Conservation (phyloP, 805 yeast genomes). For the Candida ficus region DNA sequence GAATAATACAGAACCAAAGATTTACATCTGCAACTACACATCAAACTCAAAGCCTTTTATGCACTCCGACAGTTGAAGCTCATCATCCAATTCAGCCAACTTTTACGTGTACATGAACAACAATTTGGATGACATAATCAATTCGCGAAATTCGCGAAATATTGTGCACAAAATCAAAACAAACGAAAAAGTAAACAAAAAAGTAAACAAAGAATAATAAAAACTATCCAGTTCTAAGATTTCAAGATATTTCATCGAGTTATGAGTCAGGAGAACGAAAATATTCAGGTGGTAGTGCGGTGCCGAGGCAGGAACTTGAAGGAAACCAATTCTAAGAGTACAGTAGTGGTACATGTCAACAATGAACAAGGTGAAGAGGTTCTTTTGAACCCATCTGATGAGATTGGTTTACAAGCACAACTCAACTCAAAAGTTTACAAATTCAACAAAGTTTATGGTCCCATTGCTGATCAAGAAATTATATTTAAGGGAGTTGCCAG, state of each 20-base stretch:
- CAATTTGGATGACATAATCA: no score
- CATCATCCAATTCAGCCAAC: no score
- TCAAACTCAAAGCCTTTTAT: no score
- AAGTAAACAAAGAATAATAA: conserved; percentile 1
- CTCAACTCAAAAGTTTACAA: conserved; percentile 52
- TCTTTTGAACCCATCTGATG: conserved; percentile 38
- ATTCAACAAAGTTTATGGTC: conserved; percentile 80
- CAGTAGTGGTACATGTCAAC: conserved; percentile 53
- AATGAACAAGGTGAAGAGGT: conserved; percentile 44
- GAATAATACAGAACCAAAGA: no score
- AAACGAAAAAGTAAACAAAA: not conserved
- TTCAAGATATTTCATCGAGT: not conserved
- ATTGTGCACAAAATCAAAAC: conserved; percentile 1
- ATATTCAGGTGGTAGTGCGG: conserved; percentile 59
- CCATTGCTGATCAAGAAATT: conserved; percentile 67
- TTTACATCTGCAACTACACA: no score
- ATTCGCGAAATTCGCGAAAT: no score
- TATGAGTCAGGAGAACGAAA: conserved; percentile 32
- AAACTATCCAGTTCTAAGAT: not conserved
- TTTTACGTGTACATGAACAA: no score
- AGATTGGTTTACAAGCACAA: conserved; percentile 34
- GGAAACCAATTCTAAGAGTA: conserved; percentile 52
- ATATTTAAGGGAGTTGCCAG: conserved; percentile 65
- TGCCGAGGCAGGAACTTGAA: conserved; percentile 57
- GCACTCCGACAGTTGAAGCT: no score